Evolutionary conservation across 257 asterid species (phyloP), one percentile per base, ranked within the genome.

Genomic region (Catharanthus roseus): DNA sequence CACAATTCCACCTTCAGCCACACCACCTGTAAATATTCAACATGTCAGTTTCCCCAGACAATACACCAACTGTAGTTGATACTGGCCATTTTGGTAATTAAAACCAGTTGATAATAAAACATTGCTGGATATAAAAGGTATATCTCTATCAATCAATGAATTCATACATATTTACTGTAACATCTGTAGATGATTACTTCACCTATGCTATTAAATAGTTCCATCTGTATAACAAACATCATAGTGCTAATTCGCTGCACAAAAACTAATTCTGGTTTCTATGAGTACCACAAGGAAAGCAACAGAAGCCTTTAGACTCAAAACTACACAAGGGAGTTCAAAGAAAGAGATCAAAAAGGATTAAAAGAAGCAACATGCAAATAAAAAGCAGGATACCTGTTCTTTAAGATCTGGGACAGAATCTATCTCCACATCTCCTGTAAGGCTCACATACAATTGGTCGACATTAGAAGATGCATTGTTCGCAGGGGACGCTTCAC

Each of bases 1-100:
- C 92, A 89, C 79, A 88, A 76, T 84, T 91, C 95, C 74, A 88
- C 95, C 87, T 86, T 91, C 71, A 91, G 90, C 99, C 97, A 91
- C 68, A 82, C 79, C 72, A 83, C 96, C 98, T 92, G 86, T 79
- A 81, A 61, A 77, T 39, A 66, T 5, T 41, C 34, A 36, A 10
- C 34, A 4, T 11, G 50, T 68, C 64, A 21, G 67, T 34, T n/a
- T 5, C 50, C 31, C 28, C 50, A 67, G 24, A 68, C 11, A 29
- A 6, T 68, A 63, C 31, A 36, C 65, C 64, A 51, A 36, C 51
- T 69, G 5, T n/a, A 51, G 73, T 21, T 69, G 47, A 18, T 38
- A 23, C 7, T 18, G 19, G 50, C 16, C 3, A 38, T 10, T 38
- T 23, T 11, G 12, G 41, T 39, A 31, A 7, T 29, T 19, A 23